phyloP scores from a whole-genome alignment of 257 asterid genomes.

The Capsicum chinense region DNA sequence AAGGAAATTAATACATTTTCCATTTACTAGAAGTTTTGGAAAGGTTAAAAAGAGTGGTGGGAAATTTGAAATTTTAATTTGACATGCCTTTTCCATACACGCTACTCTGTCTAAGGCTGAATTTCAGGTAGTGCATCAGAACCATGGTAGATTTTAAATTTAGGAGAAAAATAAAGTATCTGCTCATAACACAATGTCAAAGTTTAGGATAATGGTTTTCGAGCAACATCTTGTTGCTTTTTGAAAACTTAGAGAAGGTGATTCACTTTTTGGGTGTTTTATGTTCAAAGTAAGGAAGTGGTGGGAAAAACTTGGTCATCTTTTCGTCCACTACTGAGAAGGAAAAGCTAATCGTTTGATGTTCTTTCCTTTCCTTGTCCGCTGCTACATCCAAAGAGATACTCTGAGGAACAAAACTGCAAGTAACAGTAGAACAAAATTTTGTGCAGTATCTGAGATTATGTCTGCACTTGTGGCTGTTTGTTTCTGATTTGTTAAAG shows the following conservation, averaged over 20 bases:
- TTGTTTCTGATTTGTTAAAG: neutral
- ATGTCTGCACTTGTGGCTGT: neutral
- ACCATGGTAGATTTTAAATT: neutral
- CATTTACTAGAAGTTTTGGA: neutral
- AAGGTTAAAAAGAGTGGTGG: neutral
- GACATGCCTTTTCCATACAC: neutral
- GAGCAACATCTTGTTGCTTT: neutral
- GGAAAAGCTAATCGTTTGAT: neutral
- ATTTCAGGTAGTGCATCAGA: conserved; percentile 12
- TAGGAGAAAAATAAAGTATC: neutral
- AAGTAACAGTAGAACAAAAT: conserved; percentile 6
- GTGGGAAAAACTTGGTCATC: conserved; percentile 15
- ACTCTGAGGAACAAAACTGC: neutral
- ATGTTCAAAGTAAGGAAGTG: neutral
- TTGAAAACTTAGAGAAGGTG: conserved; percentile 14
- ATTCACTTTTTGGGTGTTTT: neutral
- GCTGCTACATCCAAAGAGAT: neutral
- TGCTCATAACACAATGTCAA: neutral
- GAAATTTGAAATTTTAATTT: neutral
- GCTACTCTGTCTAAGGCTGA: neutral
- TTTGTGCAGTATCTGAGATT: neutral
- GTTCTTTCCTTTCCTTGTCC: neutral
- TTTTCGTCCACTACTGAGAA: neutral
- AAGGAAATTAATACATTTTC: conserved; percentile 11
- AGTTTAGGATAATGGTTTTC: neutral